phyloP scores from a whole-genome alignment of 2,329 filamentous ascomycete genomes.

The Cladosporium velox region DNA sequence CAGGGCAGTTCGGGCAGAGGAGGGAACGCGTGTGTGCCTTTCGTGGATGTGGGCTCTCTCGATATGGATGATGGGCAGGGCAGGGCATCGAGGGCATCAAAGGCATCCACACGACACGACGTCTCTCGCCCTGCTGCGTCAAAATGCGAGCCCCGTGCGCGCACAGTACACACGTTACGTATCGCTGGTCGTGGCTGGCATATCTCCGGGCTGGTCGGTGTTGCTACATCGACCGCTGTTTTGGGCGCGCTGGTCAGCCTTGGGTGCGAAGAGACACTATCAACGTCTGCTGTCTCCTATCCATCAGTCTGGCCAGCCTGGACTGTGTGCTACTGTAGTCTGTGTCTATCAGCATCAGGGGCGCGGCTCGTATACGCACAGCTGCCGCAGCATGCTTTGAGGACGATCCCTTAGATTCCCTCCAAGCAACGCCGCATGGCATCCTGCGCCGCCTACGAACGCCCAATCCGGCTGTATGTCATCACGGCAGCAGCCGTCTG shows the following conservation, averaged over 20 bases:
- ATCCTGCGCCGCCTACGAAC: conserved; percentile 1
- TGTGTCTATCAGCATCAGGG: not conserved
- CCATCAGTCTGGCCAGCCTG: not conserved
- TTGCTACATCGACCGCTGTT: conserved; percentile 13
- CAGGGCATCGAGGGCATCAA: not conserved
- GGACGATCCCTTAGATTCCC: not conserved
- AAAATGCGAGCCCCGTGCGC: conserved; percentile 6
- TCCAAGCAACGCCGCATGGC: not conserved
- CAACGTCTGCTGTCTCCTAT: not conserved
- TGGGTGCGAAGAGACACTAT: conserved; percentile 1
- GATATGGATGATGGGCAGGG: not conserved
- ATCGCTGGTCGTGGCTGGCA: conserved; percentile 10
- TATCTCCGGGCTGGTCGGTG: not conserved
- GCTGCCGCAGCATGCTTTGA: not conserved
- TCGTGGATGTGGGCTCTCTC: conserved; percentile 3
- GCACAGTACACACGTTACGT: not conserved
- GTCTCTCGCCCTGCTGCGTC: not conserved
- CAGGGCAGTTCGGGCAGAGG: too few species aligned
- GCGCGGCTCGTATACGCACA: conserved; percentile 6
- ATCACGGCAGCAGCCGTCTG: conserved; percentile 4
- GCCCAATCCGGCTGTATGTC: not conserved
- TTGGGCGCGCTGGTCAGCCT: conserved; percentile 2
- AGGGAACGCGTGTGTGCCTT: conserved; percentile 13
- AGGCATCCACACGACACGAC: not conserved
- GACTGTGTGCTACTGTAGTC: not conserved